Base-by-base conservation (phyloP, 345 rosid genomes). In the Lumnitzera racemosa region DNA sequence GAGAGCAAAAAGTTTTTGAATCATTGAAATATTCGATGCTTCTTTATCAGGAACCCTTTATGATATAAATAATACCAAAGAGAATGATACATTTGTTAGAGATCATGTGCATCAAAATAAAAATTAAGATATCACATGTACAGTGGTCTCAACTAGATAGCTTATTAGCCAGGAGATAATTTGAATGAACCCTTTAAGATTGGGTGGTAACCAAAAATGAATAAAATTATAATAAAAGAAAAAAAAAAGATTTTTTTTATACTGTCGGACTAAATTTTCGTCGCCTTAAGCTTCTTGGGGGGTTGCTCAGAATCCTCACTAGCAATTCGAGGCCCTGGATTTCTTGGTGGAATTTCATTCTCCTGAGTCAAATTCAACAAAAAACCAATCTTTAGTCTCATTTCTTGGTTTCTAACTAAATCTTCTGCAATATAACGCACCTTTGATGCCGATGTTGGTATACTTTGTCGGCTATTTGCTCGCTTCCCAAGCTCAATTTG, bases 401-500 rank as follows among this genome's bases (percentile, higher is more conserved):
- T 48, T 53, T 24, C 50, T 36, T 12, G 14, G 53, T 49, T 51
- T 23, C 31, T 20, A 31, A 49, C 12, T 23, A n/a, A 23, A 11
- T 15, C 31, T 23, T 15, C 31, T 27, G 31, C 31, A 27, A 1
- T 16, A 11, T 53, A 51, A 65, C 15, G 29, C 52, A 83, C 83
- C 81, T 74, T 81, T 24, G 66, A 10, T 12, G 54, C 63, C 49
- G 81, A 70, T 46, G 73, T 47, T 31, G 61, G 59, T 27, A 72
- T 59, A 52, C 63, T 47, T 12, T 67, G 51, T 36, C 54, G 51
- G 4, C 62, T 15, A 41, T 48, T 68, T 13, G 70, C 66, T 61
- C 70, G 86, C 75, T 94, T 94, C 55, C 96, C 96, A 0, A 94
- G 76, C 62, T 90, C 88, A 10, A 94, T 88, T 67, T 94, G 83